Conservation (phyloP, 345 rosid species). For the Barbarea vulgaris region DNA sequence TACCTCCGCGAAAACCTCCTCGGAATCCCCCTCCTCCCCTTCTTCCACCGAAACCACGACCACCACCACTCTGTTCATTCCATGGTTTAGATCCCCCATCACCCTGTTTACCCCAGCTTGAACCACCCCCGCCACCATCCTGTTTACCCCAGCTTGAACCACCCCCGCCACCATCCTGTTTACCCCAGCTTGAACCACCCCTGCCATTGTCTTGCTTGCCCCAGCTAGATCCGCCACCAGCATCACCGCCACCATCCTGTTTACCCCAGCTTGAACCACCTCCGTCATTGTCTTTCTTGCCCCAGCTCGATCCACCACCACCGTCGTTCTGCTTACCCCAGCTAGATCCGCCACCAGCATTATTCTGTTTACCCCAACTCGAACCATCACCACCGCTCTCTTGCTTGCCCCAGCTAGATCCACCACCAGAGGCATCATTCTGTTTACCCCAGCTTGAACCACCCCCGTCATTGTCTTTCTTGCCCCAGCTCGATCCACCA, state of each 20-base stretch:
- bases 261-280: constrained; percentile 2
- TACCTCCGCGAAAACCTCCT: constrained; percentile 44
- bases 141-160: constrained; percentile 35
- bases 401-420: constrained; percentile 28
- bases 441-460: constrained; percentile 6
- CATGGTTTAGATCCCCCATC: constrained; percentile 22
- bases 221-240: neutral
- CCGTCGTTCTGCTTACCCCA: constrained; percentile 27
- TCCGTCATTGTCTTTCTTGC: neutral
- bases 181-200: constrained; percentile 2
- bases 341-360: neutral
- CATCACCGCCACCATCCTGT: constrained; percentile 1
- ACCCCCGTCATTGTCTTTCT: no score
- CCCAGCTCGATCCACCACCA: constrained; percentile 4
- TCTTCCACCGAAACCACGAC: constrained; percentile 47
- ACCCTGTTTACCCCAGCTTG: constrained; percentile 31
- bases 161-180: constrained; percentile 3
- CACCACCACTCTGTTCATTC: constrained; percentile 33
- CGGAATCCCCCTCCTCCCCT: constrained; percentile 42
- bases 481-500: constrained; percentile 11
- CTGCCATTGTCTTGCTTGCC: constrained; percentile 8
- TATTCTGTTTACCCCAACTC: constrained; percentile 12
- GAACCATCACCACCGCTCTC: constrained; percentile 4
- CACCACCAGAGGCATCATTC: neutral
- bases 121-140: constrained; percentile 21